These are phyloP conservation scores for Manihot esculenta DNA, from an alignment of 441 rosid species.

Conservation along the genomic window DNA sequence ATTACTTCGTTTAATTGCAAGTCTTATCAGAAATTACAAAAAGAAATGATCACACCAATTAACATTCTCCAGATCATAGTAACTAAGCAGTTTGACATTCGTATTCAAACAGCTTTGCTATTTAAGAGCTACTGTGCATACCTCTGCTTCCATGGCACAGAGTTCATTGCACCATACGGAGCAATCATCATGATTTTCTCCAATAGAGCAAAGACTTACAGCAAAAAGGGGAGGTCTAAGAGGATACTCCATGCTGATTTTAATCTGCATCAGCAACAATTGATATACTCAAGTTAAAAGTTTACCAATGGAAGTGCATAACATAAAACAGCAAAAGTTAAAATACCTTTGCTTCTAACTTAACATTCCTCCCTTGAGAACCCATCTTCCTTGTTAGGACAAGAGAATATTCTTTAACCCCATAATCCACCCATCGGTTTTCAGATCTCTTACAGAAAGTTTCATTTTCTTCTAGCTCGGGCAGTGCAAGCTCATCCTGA, in stretches of 20 bases:
- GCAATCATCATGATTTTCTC: slow-evolving; percentile 34
- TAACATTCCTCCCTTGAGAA: slow-evolving; percentile 43
- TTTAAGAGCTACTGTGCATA: slow-evolving; percentile 24
- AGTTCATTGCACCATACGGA: slow-evolving; percentile 67
- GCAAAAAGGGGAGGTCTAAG: slow-evolving; percentile 78
- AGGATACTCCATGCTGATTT: slow-evolving; percentile 86
- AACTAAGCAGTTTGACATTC: not conserved
- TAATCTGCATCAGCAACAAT: slow-evolving; percentile 48
- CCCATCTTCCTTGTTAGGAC: slow-evolving; percentile 53
- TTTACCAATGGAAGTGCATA: slow-evolving; percentile 8
- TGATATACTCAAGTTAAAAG: slow-evolving; percentile 8
- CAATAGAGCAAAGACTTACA: slow-evolving; percentile 44
- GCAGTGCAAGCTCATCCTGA: slow-evolving; percentile 53
- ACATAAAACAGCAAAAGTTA: slow-evolving; percentile 13
- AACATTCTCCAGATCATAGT: not conserved
- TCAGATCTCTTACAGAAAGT: slow-evolving; percentile 36
- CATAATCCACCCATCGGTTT: slow-evolving; percentile 68
- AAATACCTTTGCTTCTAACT: slow-evolving; percentile 77
- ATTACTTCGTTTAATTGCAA: no score
- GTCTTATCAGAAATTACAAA: not conserved
- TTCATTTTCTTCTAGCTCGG: slow-evolving; percentile 47
- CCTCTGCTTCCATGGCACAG: slow-evolving; percentile 93
- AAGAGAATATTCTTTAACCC: slow-evolving; percentile 63
- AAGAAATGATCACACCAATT: not conserved
- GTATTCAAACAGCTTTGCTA: not conserved